phyloP scores from a whole-genome alignment of 805 yeast species.

The Nakazawaea wyomingensis region DNA sequence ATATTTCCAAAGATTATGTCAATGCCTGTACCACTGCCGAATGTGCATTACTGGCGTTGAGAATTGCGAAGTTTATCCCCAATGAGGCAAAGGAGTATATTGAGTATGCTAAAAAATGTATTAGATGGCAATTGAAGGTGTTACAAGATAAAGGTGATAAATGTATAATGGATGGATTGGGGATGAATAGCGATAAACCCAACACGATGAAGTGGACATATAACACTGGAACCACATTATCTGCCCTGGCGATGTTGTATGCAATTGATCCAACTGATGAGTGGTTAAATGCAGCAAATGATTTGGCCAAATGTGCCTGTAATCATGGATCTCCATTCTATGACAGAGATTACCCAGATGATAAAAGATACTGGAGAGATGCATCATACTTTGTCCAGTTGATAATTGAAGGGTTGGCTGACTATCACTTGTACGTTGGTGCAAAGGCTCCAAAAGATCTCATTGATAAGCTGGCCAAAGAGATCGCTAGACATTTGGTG shows the following conservation, averaged over 20 bases:
- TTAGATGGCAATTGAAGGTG: slow-evolving; percentile 49
- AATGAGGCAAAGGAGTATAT: slow-evolving; percentile 41
- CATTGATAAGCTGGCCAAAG: slow-evolving; percentile 28
- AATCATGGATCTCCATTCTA: slow-evolving; percentile 51
- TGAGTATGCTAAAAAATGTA: slow-evolving; percentile 54
- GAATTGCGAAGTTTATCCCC: slow-evolving; percentile 49
- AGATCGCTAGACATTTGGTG: slow-evolving; percentile 48
- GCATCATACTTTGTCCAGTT: slow-evolving; percentile 58
- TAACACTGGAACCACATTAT: slow-evolving; percentile 61
- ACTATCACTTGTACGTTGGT: slow-evolving; percentile 49
- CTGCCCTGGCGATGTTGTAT: slow-evolving; percentile 47
- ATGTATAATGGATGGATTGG: slow-evolving; percentile 58
- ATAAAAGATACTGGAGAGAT: slow-evolving; percentile 60
- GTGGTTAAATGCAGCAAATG: slow-evolving; percentile 43
- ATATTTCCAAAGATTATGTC: slow-evolving; percentile 50
- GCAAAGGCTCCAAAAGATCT: slow-evolving; percentile 29
- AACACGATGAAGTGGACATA: slow-evolving; percentile 60
- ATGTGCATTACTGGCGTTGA: slow-evolving; percentile 56
- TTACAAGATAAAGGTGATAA: slow-evolving; percentile 51
- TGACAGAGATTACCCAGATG: slow-evolving; percentile 53
- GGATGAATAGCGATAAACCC: slow-evolving; percentile 34
- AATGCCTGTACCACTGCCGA: slow-evolving; percentile 68
- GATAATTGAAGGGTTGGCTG: slow-evolving; percentile 63
- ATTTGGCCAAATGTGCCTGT: slow-evolving; percentile 54
- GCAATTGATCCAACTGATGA: slow-evolving; percentile 43